Evolutionary conservation across 2,329 filamentous ascomycete species (phyloP).

Genomic region (Hymenoscyphus occultus): DNA sequence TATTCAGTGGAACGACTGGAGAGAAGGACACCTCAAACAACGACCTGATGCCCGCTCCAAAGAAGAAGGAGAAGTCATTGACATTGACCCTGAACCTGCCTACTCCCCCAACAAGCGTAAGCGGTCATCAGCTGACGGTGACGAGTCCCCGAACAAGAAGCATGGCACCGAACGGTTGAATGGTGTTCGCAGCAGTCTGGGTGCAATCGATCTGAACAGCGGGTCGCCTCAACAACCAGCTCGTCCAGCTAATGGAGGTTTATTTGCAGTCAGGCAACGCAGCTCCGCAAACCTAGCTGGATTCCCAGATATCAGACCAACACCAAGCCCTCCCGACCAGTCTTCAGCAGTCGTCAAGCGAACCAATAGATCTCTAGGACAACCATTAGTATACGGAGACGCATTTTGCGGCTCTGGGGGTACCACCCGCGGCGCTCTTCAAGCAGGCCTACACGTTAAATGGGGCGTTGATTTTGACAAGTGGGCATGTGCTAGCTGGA

Average conservation of each 20-base stretch:
- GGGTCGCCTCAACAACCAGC: neutral
- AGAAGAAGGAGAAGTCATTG: neutral
- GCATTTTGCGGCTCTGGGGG: constrained; percentile 73
- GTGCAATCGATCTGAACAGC: neutral
- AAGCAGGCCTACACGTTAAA: constrained; percentile 55
- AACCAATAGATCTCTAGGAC: constrained; percentile 24
- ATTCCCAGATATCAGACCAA: neutral
- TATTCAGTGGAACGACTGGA: neutral
- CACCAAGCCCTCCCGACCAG: neutral
- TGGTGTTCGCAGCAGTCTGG: neutral
- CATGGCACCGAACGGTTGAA: neutral
- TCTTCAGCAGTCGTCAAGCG: neutral
- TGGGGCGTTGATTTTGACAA: constrained; percentile 62
- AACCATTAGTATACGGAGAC: constrained; percentile 67
- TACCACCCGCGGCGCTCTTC: constrained; percentile 59
- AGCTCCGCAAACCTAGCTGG: neutral
- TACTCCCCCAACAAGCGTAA: neutral
- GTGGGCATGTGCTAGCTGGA: constrained; percentile 27
- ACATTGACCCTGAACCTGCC: neutral
- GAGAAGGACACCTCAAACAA: neutral
- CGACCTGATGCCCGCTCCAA: neutral
- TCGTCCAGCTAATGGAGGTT: neutral
- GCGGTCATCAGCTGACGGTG: neutral
- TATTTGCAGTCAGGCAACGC: neutral
- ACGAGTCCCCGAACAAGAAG: neutral